Percentiles rank a stretch among this genome's conserved stretches.
Conservation (phyloP, 2,329 filamentous ascomycete genomes). For the Paracorniculantispora psalliotae region DNA sequence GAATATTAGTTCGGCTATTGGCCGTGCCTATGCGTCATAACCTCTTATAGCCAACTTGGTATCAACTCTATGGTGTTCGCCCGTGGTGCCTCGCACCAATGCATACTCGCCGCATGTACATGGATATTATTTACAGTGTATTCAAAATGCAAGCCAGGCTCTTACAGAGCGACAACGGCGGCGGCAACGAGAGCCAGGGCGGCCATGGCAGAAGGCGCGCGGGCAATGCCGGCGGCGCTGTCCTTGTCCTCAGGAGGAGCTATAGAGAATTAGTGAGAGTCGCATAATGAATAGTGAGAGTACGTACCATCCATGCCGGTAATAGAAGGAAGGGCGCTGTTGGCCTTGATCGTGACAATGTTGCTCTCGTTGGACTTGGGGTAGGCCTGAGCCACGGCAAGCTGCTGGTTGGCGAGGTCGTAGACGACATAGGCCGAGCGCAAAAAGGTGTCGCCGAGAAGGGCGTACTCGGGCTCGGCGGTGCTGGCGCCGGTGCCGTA, state of each 20-base stretch:
- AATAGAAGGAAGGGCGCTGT: conserved; percentile 36
- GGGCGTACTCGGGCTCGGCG: conserved; percentile 30
- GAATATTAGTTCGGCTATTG: not conserved
- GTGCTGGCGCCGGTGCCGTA: conserved; percentile 14
- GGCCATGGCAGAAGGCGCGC: not conserved
- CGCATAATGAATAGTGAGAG: conserved; percentile 19
- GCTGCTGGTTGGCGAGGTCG: conserved; percentile 45
- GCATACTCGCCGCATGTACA: not conserved
- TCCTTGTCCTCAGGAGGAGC: conserved; percentile 1
- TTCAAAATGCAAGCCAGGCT: not conserved
- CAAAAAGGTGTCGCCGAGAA: conserved; percentile 57
- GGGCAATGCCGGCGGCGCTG: conserved; percentile 4
- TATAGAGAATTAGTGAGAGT: not conserved
- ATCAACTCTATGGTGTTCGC: not conserved
- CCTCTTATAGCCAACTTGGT: not conserved
- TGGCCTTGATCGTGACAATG: conserved; percentile 40
- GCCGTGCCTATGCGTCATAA: not conserved
- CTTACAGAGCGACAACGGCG: conserved; percentile 12
- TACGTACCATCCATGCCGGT: conserved; percentile 38
- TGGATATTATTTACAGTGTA: conserved; percentile 2
- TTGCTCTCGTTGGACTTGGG: conserved; percentile 39
- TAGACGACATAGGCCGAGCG: conserved; percentile 55
- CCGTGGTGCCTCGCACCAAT: not conserved
- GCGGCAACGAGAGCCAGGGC: conserved; percentile 16
- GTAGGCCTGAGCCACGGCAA: conserved; percentile 50